Conservation (phyloP, 1,284 basidiomycete species). For the Veloboletus limbatus region DNA sequence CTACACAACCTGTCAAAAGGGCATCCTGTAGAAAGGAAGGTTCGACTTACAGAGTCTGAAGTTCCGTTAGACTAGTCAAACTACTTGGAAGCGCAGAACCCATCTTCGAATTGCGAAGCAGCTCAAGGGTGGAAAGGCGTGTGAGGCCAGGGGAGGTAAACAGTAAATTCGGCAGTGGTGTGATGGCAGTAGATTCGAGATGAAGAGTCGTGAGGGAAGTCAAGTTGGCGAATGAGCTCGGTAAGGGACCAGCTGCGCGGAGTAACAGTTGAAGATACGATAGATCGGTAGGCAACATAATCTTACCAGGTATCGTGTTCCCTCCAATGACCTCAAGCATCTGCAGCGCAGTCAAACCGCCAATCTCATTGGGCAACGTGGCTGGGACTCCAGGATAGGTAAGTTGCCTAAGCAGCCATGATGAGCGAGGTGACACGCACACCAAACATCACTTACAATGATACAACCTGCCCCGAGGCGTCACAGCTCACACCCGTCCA, state of each 20-base stretch:
- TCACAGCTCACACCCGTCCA: slow-evolving; percentile 50
- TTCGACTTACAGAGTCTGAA: slow-evolving; percentile 42
- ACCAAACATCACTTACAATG: slow-evolving; percentile 38
- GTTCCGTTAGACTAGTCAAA: slow-evolving; percentile 32
- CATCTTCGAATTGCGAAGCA: slow-evolving; percentile 47
- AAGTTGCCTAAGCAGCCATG: slow-evolving; percentile 35
- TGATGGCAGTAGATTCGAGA: slow-evolving; percentile 46
- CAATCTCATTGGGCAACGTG: slow-evolving; percentile 43
- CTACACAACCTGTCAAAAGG: slow-evolving; percentile 11
- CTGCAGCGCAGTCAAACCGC: slow-evolving; percentile 40
- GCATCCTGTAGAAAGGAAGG: background rate
- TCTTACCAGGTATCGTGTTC: slow-evolving; percentile 40
- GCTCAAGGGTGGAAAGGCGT: slow-evolving; percentile 40
- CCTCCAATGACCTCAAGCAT: slow-evolving; percentile 44
- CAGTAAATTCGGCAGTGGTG: slow-evolving; percentile 37
- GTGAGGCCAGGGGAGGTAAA: slow-evolving; percentile 35
- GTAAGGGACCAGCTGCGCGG: slow-evolving; percentile 41
- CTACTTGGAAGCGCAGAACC: slow-evolving; percentile 41
- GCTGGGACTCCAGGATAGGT: slow-evolving; percentile 48
- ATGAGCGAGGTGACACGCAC: background rate
- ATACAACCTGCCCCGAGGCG: slow-evolving; percentile 40
- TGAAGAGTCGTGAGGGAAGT: slow-evolving; percentile 41
- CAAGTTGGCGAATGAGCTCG: slow-evolving; percentile 39
- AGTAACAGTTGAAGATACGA: background rate
- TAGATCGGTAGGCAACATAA: background rate